Base-by-base conservation (phyloP, 352 stramenopile genomes). In the Halophytophthora batemanensis region DNA sequence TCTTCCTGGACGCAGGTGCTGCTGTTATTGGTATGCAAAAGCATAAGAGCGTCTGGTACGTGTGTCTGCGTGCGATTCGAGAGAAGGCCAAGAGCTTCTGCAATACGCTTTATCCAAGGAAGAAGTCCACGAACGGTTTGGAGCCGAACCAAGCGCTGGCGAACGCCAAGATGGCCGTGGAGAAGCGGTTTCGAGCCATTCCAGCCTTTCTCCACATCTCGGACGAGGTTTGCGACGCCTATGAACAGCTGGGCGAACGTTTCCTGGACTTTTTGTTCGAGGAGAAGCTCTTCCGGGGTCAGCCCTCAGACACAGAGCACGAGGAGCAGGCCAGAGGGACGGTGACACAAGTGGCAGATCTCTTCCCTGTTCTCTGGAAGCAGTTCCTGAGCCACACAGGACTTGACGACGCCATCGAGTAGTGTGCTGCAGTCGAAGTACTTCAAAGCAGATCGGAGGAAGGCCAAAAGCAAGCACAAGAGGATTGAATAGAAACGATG, bases 1-100 rank as follows among this genome's bases (percentile, higher is more conserved):
- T 93, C 23, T 93, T 88, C 56, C 28, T 90, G 36, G 77, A 93
- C 39, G 62, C 54, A 11, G 40, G 64, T 0, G 76, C 64, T 3
- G 59, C 61, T 28, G 77, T 90, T n/a, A 93, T 93, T 42, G 82
- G 82, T 15, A 78, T 93, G 67, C 75, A 93, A 53, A 93, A 93
- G 59, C 71, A 80, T 64, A 90, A 93, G 56, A 90, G 75, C 10
- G 59, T 81, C n/a, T 93, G 82, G 82, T 93, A 90, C 51, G 82
- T 93, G 14, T 87, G 77, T 62, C 64, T 93, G 43, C 82, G 82
- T n/a, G 82, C 82, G n/a, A 93, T 93, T 56, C 82, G 82, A 13
- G 82, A 93, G 53, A 89, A 90, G 40, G 77, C 77, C 43, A 93
- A 93, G 66, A 56, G 58, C 39, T 88, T 77, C 39, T 86, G 60